Conservation (phyloP, 148 eudicot species). For the Chenopodium album region DNA sequence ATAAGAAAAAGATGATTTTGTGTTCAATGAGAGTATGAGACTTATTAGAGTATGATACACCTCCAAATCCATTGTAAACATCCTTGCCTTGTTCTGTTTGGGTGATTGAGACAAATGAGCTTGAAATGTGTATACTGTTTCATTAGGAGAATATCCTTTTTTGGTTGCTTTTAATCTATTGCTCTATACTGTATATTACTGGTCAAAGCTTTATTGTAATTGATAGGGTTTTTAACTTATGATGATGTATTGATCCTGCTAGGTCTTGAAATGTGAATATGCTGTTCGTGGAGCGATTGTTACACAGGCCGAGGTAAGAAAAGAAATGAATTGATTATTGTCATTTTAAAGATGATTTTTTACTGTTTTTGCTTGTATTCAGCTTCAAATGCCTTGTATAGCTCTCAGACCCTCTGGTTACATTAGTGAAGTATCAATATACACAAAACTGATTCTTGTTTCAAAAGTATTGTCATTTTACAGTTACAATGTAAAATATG, state of each 20-base stretch:
- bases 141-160: not conserved
- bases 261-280: slow-evolving; percentile 88
- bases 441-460: no score
- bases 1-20: no score
- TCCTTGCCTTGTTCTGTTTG: not conserved
- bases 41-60: no score
- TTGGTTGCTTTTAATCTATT: not conserved
- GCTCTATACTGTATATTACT: not conserved
- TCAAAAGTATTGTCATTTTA: no score
- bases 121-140: not conserved
- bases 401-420: no score
- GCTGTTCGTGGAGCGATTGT: slow-evolving; percentile 97
- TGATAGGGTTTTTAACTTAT: not conserved
- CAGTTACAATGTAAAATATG: no score
- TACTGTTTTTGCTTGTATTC: not conserved
- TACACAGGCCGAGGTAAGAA: slow-evolving; percentile 61
- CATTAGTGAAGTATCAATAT: no score
- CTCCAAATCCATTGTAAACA: no score
- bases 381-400: not conserved
- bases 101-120: not conserved
- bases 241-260: slow-evolving; percentile 17
- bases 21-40: no score
- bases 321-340: not conserved
- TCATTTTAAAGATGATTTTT: not conserved
- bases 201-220: not conserved